A percentile compares a stretch with the other conserved stretches of the same genome.
Evolutionary conservation across 1,284 basidiomycete genomes (phyloP).

Genomic region (Ustilago xerochloae): DNA sequence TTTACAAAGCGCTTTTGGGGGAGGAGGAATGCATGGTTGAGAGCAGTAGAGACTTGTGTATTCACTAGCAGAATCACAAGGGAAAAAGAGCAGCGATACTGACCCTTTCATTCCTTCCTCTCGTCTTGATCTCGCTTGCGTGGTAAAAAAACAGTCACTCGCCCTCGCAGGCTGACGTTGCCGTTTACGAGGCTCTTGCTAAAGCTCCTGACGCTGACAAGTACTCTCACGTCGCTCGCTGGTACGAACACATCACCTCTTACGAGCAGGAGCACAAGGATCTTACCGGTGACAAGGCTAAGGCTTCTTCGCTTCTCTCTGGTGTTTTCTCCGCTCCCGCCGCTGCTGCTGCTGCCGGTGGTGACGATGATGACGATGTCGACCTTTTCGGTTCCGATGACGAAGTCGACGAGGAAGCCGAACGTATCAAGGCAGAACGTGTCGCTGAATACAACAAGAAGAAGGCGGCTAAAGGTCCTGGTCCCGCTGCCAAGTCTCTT

Average conservation of each 20-base stretch:
- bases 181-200: slow-evolving; percentile 82
- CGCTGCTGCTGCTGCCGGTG: slow-evolving; percentile 71
- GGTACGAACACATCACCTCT: slow-evolving; percentile 76
- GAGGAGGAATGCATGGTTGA: background rate
- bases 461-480: slow-evolving; percentile 87
- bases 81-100: slow-evolving; percentile 2
- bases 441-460: slow-evolving; percentile 91
- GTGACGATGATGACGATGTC: slow-evolving; percentile 89
- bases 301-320: slow-evolving; percentile 59
- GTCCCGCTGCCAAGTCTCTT: slow-evolving; percentile 77
- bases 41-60: background rate
- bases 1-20: background rate
- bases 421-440: slow-evolving; percentile 93
- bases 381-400: slow-evolving; percentile 94
- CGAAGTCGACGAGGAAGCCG: slow-evolving; percentile 90
- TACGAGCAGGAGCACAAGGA: slow-evolving; percentile 64
- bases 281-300: slow-evolving; percentile 65
- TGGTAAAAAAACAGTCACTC: slow-evolving; percentile 77
- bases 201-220: slow-evolving; percentile 74
- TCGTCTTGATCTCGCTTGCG: background rate
- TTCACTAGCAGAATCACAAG: background rate
- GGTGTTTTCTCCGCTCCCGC: slow-evolving; percentile 49
- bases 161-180: slow-evolving; percentile 95
- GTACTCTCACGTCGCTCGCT: slow-evolving; percentile 85
- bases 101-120: slow-evolving; percentile 1